Percentiles rank a stretch among this genome's conserved stretches.
These are phyloP conservation scores for Guillardia theta DNA, from an alignment of 78 protist genomes.

Conservation along the genomic window DNA sequence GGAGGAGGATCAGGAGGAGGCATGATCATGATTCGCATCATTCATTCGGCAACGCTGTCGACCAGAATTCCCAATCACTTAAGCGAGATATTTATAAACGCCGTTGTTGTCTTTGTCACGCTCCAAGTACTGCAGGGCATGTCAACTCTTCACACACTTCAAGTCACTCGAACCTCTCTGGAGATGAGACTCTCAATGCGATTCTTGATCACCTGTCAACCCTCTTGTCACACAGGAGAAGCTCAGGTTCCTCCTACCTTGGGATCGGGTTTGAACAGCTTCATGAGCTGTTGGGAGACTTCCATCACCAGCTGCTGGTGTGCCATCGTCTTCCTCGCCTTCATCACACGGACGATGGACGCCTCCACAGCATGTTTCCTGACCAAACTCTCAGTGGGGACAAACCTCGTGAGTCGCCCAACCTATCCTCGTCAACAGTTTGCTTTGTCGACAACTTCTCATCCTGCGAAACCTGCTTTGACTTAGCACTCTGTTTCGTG, in stretches of 20 bases:
- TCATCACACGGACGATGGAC: constrained; percentile 65
- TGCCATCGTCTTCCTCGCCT: constrained; percentile 38
- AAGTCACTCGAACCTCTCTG: constrained; percentile 46
- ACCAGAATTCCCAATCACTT: no score
- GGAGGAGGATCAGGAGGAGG: no score
- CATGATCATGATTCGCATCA: no score
- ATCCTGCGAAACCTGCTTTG: constrained; percentile 34
- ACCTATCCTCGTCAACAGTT: constrained; percentile 61
- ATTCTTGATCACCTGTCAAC: constrained; percentile 76
- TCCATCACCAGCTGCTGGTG: constrained; percentile 46
- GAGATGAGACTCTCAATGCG: constrained; percentile 71
- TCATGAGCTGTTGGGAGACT: constrained; percentile 54
- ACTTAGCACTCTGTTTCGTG: background rate
- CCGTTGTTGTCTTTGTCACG: constrained; percentile 44
- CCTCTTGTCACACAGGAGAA: no score
- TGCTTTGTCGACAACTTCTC: constrained; percentile 46
- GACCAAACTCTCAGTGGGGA: background rate
- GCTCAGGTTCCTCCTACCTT: no score
- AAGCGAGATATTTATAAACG: constrained; percentile 25
- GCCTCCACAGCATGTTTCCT: background rate
- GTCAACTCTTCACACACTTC: background rate
- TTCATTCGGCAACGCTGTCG: no score
- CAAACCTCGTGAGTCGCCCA: constrained; percentile 47
- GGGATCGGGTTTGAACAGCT: constrained; percentile 73
- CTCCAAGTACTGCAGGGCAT: background rate